Conservation (phyloP, 371 early-diverging fungal species). For the Dentiscutata heterogama region DNA sequence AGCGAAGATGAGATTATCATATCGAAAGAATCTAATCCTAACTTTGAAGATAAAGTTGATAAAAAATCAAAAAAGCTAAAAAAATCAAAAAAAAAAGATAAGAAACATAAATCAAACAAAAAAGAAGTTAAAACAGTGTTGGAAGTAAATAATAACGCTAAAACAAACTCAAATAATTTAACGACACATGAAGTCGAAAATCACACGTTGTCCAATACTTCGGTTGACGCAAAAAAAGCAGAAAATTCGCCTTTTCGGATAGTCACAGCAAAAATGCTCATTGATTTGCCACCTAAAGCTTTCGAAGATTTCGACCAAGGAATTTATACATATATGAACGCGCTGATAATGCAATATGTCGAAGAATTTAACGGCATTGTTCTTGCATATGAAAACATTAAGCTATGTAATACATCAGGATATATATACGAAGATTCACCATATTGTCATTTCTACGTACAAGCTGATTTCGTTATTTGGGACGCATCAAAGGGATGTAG, state of each 20-base stretch:
- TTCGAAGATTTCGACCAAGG: constrained; percentile 8
- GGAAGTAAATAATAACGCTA: too few relatives aligned
- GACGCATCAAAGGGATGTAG: constrained; percentile 3
- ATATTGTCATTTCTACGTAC: constrained; percentile 28
- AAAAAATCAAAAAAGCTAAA: too few relatives aligned
- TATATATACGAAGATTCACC: constrained; percentile 40
- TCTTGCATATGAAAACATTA: not conserved
- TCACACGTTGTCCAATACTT: too few relatives aligned
- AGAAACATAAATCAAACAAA: too few relatives aligned
- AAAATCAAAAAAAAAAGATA: too few relatives aligned
- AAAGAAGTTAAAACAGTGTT: too few relatives aligned
- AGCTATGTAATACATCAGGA: not conserved
- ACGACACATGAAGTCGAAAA: too few relatives aligned
- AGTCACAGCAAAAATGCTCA: constrained; percentile 1
- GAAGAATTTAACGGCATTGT: constrained; percentile 26
- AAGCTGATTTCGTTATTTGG: constrained; percentile 10
- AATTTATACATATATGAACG: constrained; percentile 9
- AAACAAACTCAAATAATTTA: too few relatives aligned
- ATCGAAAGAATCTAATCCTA: too few relatives aligned
- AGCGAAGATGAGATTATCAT: too few relatives aligned
- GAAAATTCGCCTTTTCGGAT: not conserved
- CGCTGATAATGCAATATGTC: not conserved
- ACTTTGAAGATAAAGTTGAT: too few relatives aligned
- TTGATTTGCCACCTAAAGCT: constrained; percentile 24
- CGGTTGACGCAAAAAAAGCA: too few relatives aligned